Base-by-base conservation (phyloP, 1,284 basidiomycete genomes). In the Cryptococcus wingfieldii region DNA sequence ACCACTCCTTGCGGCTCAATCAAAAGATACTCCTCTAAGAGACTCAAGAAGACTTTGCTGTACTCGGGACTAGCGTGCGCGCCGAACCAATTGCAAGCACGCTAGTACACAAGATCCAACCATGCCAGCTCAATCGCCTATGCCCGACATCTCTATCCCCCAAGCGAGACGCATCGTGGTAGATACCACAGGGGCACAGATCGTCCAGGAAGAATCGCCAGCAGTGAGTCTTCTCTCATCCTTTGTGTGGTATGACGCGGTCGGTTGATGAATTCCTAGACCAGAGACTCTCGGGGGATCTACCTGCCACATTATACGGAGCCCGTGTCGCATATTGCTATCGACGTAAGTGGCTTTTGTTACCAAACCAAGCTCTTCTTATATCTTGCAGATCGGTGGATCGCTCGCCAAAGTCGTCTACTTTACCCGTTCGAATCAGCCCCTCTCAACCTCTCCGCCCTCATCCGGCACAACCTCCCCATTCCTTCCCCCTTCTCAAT, bases 381-480 rank as follows among this genome's bases (percentile, higher is more conserved):
- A 6, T 3, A 16, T 9, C 5, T 39, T 31, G 14, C 70, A 96
- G 92, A 88, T 98, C 69, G 95, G 96, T 39, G 95, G 95, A 38
- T 98, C 94, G 5, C 80, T 99, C 13, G 95, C 95, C 59, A 99
- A 99, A 77, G 90, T 99, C 55, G 91, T 98, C 67, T 99, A 98
- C 79, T 98, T 98, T 76, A 96, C 92, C 52, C 87, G 93, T 43
- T 92, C 90, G 16, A 84, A 87, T 8, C 52, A 63, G 9, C 70
- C 70, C n/a, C 59, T 70, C 5, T 52, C 66, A 7, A 64, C 65
- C 16, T 70, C 72, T 1, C 72, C 67, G 13, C 67, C 80, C 68
- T 51, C 64, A 53, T 60, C 74, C 60, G 47, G 63, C 66, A 66
- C 65, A 37, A 69, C 66, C 5, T 71, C 72, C 13, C 70, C 72